Evolutionary conservation across 2,329 filamentous ascomycete species (phyloP).

Genomic region (Cadophora luteo-olivacea): DNA sequence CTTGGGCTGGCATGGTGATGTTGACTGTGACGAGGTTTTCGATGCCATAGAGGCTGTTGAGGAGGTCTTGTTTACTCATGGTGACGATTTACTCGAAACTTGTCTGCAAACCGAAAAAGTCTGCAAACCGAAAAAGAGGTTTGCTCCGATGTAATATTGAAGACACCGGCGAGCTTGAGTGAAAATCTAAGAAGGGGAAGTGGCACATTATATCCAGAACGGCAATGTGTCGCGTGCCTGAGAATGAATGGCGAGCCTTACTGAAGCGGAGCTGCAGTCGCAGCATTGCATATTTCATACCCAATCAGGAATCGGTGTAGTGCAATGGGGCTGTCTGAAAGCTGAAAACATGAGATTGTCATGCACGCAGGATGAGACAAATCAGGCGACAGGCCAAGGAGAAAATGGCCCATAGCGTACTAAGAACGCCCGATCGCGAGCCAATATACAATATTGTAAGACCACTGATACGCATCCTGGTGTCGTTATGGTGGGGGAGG

Average conservation of each 20-base stretch:
- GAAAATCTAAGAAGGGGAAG: too few species aligned
- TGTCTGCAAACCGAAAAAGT: not conserved
- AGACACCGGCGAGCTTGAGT: not conserved
- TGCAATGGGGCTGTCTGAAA: slow-evolving; percentile 10
- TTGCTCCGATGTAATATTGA: not conserved
- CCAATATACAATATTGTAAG: not conserved
- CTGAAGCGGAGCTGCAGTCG: not conserved
- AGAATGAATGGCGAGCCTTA: not conserved
- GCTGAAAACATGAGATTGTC: slow-evolving; percentile 6
- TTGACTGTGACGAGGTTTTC: slow-evolving; percentile 16
- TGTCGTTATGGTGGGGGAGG: not conserved
- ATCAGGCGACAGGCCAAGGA: slow-evolving; percentile 1
- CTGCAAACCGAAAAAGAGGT: not conserved
- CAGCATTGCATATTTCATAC: not conserved
- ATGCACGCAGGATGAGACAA: not conserved
- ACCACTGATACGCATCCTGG: not conserved
- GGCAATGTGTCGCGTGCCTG: slow-evolving; percentile 6
- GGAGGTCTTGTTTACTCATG: slow-evolving; percentile 19
- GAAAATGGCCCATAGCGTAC: not conserved
- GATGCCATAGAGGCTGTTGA: slow-evolving; percentile 19
- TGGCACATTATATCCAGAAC: slow-evolving; percentile 3
- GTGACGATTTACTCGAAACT: not conserved
- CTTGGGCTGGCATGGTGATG: slow-evolving; percentile 17
- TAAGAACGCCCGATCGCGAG: slow-evolving; percentile 3
- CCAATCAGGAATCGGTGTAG: not conserved